Evolutionary conservation across 169 alveolate genomes (phyloP), one percentile per base, ranked within the genome.

Genomic region (Cystoisospora suis): DNA sequence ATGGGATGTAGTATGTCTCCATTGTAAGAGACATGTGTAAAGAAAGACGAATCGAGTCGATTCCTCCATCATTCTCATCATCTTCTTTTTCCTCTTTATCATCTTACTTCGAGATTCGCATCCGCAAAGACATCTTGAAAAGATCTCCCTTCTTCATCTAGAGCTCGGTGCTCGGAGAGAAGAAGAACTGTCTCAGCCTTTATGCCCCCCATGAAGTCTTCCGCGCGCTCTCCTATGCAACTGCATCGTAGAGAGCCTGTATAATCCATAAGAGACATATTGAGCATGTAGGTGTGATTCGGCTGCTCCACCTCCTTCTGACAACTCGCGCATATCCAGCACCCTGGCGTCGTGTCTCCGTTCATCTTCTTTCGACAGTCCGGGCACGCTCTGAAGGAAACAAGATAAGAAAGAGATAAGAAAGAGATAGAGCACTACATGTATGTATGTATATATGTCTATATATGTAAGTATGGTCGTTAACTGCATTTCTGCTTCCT

Each of bases 351-450:
- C 53, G 38, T 44, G 20, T 44, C 80, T 7, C 59, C 89, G 70
- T 20, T 44, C 89, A 81, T 81, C 89, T 81, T 81, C 89, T 81
- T 81, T 9, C 89, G 79, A 36, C 89, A 81, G 44, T 81, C 89
- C 15, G 89, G 89, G 34, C 89, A 81, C 1, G 89, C 89, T 61
- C 89, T 53, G 80, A 17, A 65, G 23, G 59, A 45, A 29, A 36
- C 75, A 81, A 9, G 40, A 15, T 6, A 61, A 61, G 36, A 5
- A 20, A 15, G 83, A 72, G 83, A 32, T 5, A 1, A 0, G 1
- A 4, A 15, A 12, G 75, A 59, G 29, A 3, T 7, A 15, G 23
- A 59, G 7, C 75, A 29, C 36, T 20, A 4, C 75, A 5, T 5
- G 29, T 36, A 20, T 36, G 29, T 20, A 5, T 20, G 29, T 15